Evolutionary conservation across 345 rosid genomes (phyloP), one percentile per base, ranked within the genome.

Genomic region (Citrus australasica): DNA sequence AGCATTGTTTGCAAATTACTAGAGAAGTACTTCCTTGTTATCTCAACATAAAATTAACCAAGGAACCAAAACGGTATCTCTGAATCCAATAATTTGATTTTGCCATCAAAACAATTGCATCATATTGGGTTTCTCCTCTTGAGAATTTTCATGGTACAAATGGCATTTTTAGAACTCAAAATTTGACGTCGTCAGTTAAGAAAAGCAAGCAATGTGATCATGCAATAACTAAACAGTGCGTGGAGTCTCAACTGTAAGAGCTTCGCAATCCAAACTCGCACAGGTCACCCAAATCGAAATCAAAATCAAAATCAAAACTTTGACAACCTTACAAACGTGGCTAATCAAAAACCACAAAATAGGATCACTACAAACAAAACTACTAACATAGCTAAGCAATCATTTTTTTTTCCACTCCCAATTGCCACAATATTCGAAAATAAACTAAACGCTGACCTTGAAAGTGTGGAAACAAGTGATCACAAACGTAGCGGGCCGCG

Each of bases 401-500:
- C 62, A 74, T 37, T 37, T 37, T 6, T 6, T 62, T 58, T 46
- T 42, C 11, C 2, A 0, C 16, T 9, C 46, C 46, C 17, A 46
- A 46, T 46, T 46, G 51, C 27, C 55, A 4, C 35, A 76, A 37
- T 64, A 42, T n/a, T 48, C 46, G 30, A 66, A 66, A 59, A 27
- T 25, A 74, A 66, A 46, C 35, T 25, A 74, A 40, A 71, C 58
- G 81, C 93, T 55, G 82, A 95, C 97, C 97, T 93, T 80, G 90
- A 70, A 95, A 95, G 86, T 92, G 86, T 38, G 80, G 85, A 72
- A 90, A 92, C 82, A 93, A 86, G 84, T 91, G 84, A 90, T 92
- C 93, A 48, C 96, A 88, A 81, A 90, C 96, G 58, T 89, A 92
- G 35, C 96, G 93, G n/a, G 99, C 88, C 24, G 98, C 94, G 9